phyloP scores from a whole-genome alignment of 306 rosid genomes.

The barrel medic (Medicago truncatula) region MtrunA17r5.0-ANR NC_053046.1:14172501-14173000 shows the following conservation, averaged over 20 bases:
- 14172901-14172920: not conserved
- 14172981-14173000: no score
- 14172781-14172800: not conserved
- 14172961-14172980: not conserved
- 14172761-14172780: not conserved
- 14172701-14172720: no score
- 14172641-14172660: not conserved
- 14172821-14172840: no score
- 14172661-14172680: not conserved
- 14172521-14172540: not conserved
- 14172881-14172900: not conserved
- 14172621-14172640: not conserved
- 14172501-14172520: not conserved
- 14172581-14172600: no score
- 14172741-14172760: not conserved
- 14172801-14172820: not conserved
- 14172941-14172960: not conserved
- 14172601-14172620: no score
- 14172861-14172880: not conserved
- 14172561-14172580: no score
- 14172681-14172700: no score
- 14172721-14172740: not conserved
- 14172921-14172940: not conserved
- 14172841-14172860: not conserved
- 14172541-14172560: no score